Evolutionary conservation across 2,329 filamentous ascomycete genomes (phyloP).

Genomic region (Lasiodiplodia sp.): DNA sequence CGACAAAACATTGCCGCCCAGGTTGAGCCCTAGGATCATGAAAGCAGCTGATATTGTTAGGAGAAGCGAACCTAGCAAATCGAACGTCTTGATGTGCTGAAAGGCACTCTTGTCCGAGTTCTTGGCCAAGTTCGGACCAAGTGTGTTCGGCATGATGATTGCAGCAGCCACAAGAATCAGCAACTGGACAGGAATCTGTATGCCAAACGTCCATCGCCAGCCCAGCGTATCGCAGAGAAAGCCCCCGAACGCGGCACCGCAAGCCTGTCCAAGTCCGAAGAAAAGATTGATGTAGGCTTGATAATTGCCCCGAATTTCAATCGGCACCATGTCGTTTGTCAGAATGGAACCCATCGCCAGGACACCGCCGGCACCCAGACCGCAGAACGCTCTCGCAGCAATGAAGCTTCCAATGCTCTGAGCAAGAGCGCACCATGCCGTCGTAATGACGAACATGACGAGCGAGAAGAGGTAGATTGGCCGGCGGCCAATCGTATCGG

Average conservation of each 20-base stretch:
- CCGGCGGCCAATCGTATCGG: constrained; percentile 75
- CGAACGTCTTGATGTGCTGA: constrained; percentile 57
- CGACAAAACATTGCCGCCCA: constrained; percentile 60
- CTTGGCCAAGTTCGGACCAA: constrained; percentile 55
- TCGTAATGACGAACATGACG: constrained; percentile 69
- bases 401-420: constrained; percentile 74
- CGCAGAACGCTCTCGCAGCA: constrained; percentile 72
- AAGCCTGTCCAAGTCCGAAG: constrained; percentile 59
- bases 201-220: constrained; percentile 74
- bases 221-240: constrained; percentile 73
- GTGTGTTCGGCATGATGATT: constrained; percentile 52
- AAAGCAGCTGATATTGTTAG: constrained; percentile 56
- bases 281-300: constrained; percentile 74
- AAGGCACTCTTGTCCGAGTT: constrained; percentile 49
- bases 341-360: constrained; percentile 75
- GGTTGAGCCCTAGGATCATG: constrained; percentile 59
- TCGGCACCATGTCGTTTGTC: constrained; percentile 75
- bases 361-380: constrained; percentile 75
- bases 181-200: constrained; percentile 60
- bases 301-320: constrained; percentile 74
- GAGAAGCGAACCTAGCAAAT: constrained; percentile 57
- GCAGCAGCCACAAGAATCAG: constrained; percentile 52
- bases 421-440: constrained; percentile 73
- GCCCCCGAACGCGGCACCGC: constrained; percentile 74
- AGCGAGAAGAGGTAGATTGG: constrained; percentile 69